phyloP scores from a whole-genome alignment of 805 yeast genomes.

The Ogataea paraovalis region DNA sequence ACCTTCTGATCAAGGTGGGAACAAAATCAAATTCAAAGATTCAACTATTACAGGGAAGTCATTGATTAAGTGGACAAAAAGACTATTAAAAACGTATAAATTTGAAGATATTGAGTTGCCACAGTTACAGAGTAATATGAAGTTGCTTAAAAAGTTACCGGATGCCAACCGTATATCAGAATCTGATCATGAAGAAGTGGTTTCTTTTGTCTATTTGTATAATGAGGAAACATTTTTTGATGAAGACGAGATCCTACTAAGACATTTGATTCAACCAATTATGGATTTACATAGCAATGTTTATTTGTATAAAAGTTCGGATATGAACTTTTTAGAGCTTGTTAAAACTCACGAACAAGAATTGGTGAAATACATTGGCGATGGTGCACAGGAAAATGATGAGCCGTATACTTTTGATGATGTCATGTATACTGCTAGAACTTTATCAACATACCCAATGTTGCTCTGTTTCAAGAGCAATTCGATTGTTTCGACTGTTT shows the following conservation, averaged over 20 bases:
- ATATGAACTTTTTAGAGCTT: conserved; percentile 36
- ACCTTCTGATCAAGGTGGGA: conserved; percentile 48
- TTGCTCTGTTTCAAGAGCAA: conserved; percentile 57
- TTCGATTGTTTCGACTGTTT: conserved; percentile 47
- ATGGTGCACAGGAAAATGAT: conserved; percentile 21
- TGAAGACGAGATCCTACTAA: conserved; percentile 62
- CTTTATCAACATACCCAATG: conserved; percentile 60
- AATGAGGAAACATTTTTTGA: conserved; percentile 46
- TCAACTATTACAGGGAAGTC: conserved; percentile 21
- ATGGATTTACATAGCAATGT: conserved; percentile 55
- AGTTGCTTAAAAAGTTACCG: conserved; percentile 7
- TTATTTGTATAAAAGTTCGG: conserved; percentile 49
- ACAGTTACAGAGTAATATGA: conserved; percentile 23
- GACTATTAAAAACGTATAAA: conserved; percentile 44
- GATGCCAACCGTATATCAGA: conserved; percentile 20
- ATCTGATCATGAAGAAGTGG: conserved; percentile 35
- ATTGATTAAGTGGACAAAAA: conserved; percentile 41
- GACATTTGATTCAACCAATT: conserved; percentile 56
- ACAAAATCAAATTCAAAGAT: conserved; percentile 41
- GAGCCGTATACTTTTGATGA: conserved; percentile 35
- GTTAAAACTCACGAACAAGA: conserved; percentile 38
- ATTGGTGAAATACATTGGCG: conserved; percentile 41
- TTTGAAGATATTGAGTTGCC: conserved; percentile 30
- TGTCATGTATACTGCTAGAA: conserved; percentile 45
- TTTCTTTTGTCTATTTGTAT: conserved; percentile 52